Evolutionary conservation across 352 stramenopile genomes (phyloP).

Genomic region (Globisporangium paroecandrum): DNA sequence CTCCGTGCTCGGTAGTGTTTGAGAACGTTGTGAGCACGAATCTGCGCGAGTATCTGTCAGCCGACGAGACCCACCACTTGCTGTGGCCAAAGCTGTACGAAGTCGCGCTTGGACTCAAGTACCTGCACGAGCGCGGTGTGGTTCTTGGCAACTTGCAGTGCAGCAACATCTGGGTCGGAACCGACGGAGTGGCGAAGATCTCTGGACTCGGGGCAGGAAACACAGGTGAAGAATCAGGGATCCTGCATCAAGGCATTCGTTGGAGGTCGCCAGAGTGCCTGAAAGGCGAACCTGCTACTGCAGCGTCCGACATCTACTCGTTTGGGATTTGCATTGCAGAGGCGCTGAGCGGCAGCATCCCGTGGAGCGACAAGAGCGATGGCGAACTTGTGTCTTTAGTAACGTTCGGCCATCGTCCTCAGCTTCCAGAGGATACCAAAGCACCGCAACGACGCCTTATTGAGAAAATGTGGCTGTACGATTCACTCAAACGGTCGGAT

Average conservation of each 20-base stretch:
- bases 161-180: neutral
- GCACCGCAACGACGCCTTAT: neutral
- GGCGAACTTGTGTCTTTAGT: no score
- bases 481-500: neutral
- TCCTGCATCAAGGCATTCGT: no score
- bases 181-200: neutral
- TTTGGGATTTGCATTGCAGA: neutral
- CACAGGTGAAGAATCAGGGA: neutral
- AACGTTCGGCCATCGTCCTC: no score
- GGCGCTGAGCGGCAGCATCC: neutral
- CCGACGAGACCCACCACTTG: neutral
- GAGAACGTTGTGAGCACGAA: constrained; percentile 3
- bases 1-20: neutral
- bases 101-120: constrained; percentile 29
- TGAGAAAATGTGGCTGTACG: no score
- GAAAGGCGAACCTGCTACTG: neutral
- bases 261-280: neutral
- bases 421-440: neutral
- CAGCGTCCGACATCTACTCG: neutral
- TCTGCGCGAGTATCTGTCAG: neutral
- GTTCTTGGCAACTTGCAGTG: neutral
- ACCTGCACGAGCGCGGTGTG: constrained; percentile 13
- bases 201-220: neutral
- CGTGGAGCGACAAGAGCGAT: neutral
- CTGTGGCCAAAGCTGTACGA: constrained; percentile 11